phyloP scores from a whole-genome alignment of 768 basidiomycete genomes.

The Rubroboletus satanas region DNA sequence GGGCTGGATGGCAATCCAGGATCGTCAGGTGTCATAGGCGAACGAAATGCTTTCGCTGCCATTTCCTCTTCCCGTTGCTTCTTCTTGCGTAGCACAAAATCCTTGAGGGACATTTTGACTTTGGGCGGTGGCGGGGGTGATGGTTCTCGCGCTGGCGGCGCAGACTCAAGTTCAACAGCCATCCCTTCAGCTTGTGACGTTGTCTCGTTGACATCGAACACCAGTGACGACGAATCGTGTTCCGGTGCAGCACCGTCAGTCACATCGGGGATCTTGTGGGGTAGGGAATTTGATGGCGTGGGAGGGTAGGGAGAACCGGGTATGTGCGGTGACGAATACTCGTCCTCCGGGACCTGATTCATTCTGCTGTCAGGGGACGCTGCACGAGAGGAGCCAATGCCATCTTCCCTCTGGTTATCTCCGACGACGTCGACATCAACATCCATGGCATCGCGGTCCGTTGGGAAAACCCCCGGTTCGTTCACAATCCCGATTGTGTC shows the following conservation, averaged over 20 bases:
- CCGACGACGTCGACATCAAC: slow-evolving; percentile 14
- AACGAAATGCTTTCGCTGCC: slow-evolving; percentile 27
- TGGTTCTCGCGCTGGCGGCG: slow-evolving; percentile 9
- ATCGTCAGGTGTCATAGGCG: slow-evolving; percentile 19
- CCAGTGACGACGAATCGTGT: neutral
- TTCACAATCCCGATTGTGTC: neutral
- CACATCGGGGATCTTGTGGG: neutral
- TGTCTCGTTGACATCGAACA: slow-evolving; percentile 1
- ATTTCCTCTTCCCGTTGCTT: slow-evolving; percentile 47
- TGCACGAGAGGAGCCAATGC: neutral
- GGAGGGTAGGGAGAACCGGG: slow-evolving; percentile 1
- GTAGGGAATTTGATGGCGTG: neutral
- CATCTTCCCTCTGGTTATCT: neutral
- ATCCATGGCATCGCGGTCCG: slow-evolving; percentile 21
- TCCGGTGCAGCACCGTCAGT: neutral
- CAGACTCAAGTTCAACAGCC: slow-evolving; percentile 4
- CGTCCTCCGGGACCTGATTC: neutral
- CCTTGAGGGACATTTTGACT: slow-evolving; percentile 53
- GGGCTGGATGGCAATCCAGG: slow-evolving; percentile 21
- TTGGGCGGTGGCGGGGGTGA: slow-evolving; percentile 42
- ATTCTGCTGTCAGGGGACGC: neutral
- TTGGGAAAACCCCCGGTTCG: neutral
- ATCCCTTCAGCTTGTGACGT: slow-evolving; percentile 8
- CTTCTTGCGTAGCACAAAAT: slow-evolving; percentile 55
- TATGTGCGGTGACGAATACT: neutral